phyloP scores from a whole-genome alignment of 2,329 filamentous ascomycete species.

The Paecilomyces dactylethromorphus region DNA sequence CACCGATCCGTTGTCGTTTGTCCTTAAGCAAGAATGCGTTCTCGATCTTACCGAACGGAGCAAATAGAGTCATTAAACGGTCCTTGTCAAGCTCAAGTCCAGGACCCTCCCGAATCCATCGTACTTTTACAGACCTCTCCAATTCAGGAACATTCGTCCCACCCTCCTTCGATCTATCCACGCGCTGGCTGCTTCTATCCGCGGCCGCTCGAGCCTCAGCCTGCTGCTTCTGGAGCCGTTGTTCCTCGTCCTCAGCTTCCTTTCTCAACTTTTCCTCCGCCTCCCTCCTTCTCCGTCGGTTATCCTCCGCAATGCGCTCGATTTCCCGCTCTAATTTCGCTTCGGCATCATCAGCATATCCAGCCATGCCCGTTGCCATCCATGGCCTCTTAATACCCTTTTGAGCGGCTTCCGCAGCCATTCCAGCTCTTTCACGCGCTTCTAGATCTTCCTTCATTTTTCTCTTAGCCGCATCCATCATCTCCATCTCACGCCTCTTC shows the following conservation, averaged over 20 bases:
- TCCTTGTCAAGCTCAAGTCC: constrained; percentile 43
- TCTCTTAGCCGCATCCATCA: constrained; percentile 66
- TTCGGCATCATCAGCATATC: constrained; percentile 34
- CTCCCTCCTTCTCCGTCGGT: constrained; percentile 44
- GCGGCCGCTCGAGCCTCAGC: constrained; percentile 36
- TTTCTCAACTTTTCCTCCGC: constrained; percentile 42
- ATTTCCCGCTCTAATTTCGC: constrained; percentile 49
- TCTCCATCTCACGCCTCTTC: constrained; percentile 63
- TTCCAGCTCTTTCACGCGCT: constrained; percentile 57
- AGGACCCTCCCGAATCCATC: constrained; percentile 46
- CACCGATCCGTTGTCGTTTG: constrained; percentile 46
- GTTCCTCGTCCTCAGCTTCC: constrained; percentile 36
- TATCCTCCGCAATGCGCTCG: constrained; percentile 47
- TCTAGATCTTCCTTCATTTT: constrained; percentile 84
- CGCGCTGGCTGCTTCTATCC: constrained; percentile 23
- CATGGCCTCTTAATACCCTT: constrained; percentile 47
- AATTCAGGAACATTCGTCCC: constrained; percentile 44
- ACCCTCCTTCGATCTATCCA: constrained; percentile 29
- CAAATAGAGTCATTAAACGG: constrained; percentile 42
- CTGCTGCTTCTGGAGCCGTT: constrained; percentile 31
- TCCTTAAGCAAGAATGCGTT: constrained; percentile 50
- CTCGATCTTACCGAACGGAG: constrained; percentile 51
- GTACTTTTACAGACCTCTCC: constrained; percentile 53
- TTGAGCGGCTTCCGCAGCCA: constrained; percentile 33
- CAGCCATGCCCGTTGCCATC: constrained; percentile 30